Conservation (phyloP, 108 stramenopile species). For the Fistulifera solaris region DNA sequence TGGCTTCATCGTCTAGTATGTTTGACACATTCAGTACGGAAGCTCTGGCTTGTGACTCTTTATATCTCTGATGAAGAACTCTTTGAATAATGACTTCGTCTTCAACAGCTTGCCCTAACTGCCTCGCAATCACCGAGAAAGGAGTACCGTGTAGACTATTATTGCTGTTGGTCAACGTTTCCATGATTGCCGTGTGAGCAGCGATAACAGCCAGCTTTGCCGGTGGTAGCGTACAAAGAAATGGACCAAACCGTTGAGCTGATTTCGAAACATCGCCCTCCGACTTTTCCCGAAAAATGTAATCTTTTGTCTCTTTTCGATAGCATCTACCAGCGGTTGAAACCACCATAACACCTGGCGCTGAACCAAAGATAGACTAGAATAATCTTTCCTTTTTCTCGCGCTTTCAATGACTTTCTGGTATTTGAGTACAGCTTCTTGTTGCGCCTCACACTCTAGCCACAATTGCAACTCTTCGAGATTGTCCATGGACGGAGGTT, state of each 20-base stretch:
- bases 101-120: constrained; percentile 67
- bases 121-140: constrained; percentile 40
- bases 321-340: constrained; percentile 48
- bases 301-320: constrained; percentile 61
- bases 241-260: constrained; percentile 68
- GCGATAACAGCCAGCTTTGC: constrained; percentile 87
- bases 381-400: constrained; percentile 58
- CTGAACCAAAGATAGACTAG: constrained; percentile 52
- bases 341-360: constrained; percentile 68
- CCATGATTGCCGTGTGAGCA: constrained; percentile 63
- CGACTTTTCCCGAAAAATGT: constrained; percentile 18
- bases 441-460: constrained; percentile 68
- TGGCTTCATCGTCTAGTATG: background rate
- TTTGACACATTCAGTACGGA: background rate
- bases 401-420: constrained; percentile 52
- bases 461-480: constrained; percentile 44
- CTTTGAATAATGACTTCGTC: constrained; percentile 78
- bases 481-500: background rate
- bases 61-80: constrained; percentile 41
- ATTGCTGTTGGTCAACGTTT: constrained; percentile 23
- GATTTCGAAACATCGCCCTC: constrained; percentile 13
- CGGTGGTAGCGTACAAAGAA: constrained; percentile 69
- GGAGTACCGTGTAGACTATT: constrained; percentile 34
- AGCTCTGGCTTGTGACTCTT: constrained; percentile 7
- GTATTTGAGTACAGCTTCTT: constrained; percentile 46